Base-by-base conservation (phyloP, 208 protist species). In the Acanthamoeba lenticulata region DNA sequence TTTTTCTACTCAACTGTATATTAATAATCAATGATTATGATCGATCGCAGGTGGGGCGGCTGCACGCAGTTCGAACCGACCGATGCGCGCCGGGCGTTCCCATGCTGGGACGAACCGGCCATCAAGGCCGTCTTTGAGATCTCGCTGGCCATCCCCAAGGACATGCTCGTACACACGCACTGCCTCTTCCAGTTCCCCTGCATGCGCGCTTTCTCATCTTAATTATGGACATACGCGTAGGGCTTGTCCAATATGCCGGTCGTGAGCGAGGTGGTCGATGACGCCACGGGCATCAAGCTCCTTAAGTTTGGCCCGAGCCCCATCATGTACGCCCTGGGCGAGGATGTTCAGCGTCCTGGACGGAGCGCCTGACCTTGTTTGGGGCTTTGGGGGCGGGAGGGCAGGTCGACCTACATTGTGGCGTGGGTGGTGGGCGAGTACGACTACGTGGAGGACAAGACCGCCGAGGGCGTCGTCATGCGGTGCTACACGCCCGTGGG, bases 41-140 rank as follows among this genome's bases (percentile, higher is more conserved):
- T 52, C 29, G 38, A 11, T 21, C 4, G 62, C 62, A 93, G 88
- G 42, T 89, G 42, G 38, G 47, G 36, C 9, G 90, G 38, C 24
- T 60, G 44, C 47, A 94, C 90, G 24, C 90, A 94, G 38, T 94
- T 94, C 32, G 90, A 94, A 29, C 72, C 90, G 17, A 94, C 90
- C 24, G 98, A 99, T 89, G 98, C 98, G 4, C 97, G 98, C 65
- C 95, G 98, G 47, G 98, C 98, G 29, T 98, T 99, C 92, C 98
- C 98, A 15, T 99, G 98, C 95, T 99, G 98, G 97, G 99, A 99
- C 92, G 98, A 99, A 96, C 98, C 99, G 2, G 96, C 97, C 7
- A 49, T 98, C 34, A 99, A 99, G 95, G 98, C 98, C 1, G 97
- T 97, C 5, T 99, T 99, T 95, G 96, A 97, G 69, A 93, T 99